Conservation (phyloP, 2,329 filamentous ascomycete species). For the Sclerotinia spermophila region DNA sequence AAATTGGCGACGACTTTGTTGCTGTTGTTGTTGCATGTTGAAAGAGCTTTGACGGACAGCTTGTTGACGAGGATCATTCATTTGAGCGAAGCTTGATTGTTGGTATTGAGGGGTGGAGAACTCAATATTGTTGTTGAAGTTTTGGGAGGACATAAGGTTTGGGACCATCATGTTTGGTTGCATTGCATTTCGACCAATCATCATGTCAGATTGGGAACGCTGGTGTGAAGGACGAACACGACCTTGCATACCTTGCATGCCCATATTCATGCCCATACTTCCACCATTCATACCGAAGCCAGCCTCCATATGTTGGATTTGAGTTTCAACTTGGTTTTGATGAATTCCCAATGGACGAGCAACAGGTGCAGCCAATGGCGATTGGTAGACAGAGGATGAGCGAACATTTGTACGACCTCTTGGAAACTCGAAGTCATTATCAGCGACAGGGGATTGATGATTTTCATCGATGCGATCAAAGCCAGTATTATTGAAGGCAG, state of each 20-base stretch:
- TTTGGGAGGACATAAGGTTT: constrained; percentile 4
- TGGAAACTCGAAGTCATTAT: background rate
- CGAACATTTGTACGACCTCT: constrained; percentile 20
- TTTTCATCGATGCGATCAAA: constrained; percentile 16
- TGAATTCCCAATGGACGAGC: constrained; percentile 10
- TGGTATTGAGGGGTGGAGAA: constrained; percentile 14
- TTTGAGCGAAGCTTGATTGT: background rate
- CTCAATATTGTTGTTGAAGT: constrained; percentile 1
- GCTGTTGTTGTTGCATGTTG: background rate
- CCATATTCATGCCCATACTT: constrained; percentile 2
- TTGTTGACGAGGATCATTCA: background rate
- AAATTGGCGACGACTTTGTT: constrained; percentile 8
- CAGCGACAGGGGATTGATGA: background rate
- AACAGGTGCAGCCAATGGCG: constrained; percentile 29
- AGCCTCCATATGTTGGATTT: constrained; percentile 1
- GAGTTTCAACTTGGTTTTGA: constrained; percentile 5
- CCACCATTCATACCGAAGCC: constrained; percentile 8
- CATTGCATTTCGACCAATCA: background rate
- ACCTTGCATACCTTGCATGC: background rate
- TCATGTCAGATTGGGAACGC: constrained; percentile 35
- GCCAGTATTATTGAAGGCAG: background rate
- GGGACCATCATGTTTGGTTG: background rate
- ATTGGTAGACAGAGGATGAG: constrained; percentile 21
- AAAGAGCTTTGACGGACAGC: constrained; percentile 1
- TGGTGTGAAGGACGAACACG: constrained; percentile 25